phyloP scores from a whole-genome alignment of 768 basidiomycete species.

The Suillus lakei region DNA sequence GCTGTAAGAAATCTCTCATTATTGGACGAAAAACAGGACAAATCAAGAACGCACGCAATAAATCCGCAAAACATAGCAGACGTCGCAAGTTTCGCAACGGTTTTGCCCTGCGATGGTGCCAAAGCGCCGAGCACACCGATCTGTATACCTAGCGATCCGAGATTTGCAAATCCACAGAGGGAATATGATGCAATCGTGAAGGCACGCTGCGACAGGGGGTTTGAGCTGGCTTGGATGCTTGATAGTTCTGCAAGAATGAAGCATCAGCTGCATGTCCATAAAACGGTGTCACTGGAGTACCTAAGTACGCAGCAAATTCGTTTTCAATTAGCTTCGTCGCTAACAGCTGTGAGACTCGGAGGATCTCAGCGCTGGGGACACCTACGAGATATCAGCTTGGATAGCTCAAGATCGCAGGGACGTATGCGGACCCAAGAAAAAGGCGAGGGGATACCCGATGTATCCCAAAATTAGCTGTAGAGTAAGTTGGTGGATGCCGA shows the following conservation, averaged over 20 bases:
- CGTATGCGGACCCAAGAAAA: constrained; percentile 57
- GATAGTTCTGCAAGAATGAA: constrained; percentile 34
- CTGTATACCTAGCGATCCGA: constrained; percentile 86
- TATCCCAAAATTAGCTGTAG: constrained; percentile 87
- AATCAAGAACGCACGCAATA: constrained; percentile 44
- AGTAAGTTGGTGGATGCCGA: constrained; percentile 82
- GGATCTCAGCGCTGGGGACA: constrained; percentile 81
- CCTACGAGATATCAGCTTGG: constrained; percentile 38
- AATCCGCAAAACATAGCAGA: constrained; percentile 78
- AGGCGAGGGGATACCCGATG: constrained; percentile 86
- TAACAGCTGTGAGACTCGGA: constrained; percentile 78
- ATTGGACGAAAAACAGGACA: neutral
- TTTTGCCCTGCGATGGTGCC: constrained; percentile 68
- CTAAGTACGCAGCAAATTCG: constrained; percentile 79
- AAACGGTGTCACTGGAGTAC: constrained; percentile 17
- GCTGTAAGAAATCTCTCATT: constrained; percentile 18
- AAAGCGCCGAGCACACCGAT: constrained; percentile 75
- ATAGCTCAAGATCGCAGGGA: neutral
- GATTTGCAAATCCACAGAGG: constrained; percentile 90
- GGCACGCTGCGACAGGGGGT: constrained; percentile 71
- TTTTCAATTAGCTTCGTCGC: constrained; percentile 89
- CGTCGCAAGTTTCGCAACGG: constrained; percentile 70
- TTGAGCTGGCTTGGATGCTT: constrained; percentile 50
- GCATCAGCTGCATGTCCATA: neutral
- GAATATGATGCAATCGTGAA: constrained; percentile 87